These are phyloP conservation scores for Aspergillus sp. DNA, from an alignment of 2,329 filamentous ascomycete species.

Conservation along the genomic window DNA sequence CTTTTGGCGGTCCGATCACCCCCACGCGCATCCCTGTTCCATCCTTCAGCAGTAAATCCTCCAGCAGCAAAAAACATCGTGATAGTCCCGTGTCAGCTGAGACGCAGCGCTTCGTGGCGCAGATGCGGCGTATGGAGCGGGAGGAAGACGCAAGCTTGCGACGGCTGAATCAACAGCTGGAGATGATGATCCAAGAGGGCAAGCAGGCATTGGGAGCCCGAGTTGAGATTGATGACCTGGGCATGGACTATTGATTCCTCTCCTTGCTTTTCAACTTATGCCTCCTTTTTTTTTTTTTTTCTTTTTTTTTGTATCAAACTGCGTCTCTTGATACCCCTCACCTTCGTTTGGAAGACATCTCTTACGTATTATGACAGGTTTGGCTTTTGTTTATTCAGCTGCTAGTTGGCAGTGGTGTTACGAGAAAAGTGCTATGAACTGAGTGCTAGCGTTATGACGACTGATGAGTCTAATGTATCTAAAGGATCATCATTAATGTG, in stretches of 20 bases:
- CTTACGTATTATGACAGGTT: neutral
- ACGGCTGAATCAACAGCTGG: slow-evolving; percentile 69
- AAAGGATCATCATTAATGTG: neutral
- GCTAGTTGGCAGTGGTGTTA: neutral
- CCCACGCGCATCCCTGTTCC: slow-evolving; percentile 16
- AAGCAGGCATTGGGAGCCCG: slow-evolving; percentile 75
- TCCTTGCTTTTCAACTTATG: no score
- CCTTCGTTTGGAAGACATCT: neutral
- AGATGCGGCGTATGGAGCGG: slow-evolving; percentile 64
- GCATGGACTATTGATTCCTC: slow-evolving; percentile 23
- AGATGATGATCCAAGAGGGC: slow-evolving; percentile 83
- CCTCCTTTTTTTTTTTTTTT: no score
- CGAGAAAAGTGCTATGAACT: neutral
- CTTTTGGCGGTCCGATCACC: slow-evolving; percentile 13
- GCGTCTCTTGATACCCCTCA: neutral
- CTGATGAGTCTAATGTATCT: neutral
- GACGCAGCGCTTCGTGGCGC: slow-evolving; percentile 66
- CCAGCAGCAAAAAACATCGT: slow-evolving; percentile 23
- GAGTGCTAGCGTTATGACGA: neutral
- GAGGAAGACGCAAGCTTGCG: slow-evolving; percentile 73
- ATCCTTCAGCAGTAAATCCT: slow-evolving; percentile 19
- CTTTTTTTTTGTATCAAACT: neutral
- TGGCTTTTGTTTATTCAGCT: neutral
- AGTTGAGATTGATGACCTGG: slow-evolving; percentile 54
- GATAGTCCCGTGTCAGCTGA: slow-evolving; percentile 44